Base-by-base conservation (phyloP, 495 filamentous ascomycete genomes). In the Aspergillus bertholletiae region DNA sequence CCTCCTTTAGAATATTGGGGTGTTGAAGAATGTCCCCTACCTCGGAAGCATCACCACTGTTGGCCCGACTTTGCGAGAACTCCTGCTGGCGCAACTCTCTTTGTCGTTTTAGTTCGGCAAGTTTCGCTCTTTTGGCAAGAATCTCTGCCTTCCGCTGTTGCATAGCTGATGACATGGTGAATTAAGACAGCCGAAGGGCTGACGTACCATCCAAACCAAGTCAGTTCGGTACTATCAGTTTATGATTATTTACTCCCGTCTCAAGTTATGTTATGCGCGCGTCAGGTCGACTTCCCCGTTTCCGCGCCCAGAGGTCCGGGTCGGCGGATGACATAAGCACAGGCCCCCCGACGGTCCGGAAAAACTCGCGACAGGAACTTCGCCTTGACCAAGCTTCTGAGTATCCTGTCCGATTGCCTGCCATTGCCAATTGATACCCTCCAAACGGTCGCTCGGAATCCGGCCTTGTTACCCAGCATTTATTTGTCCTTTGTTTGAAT, bases 61-160 rank as follows among this genome's bases (percentile, higher is more conserved):
- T 88, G 59, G 82, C 80, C 50, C 88, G 80, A 46, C 67, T 80
- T 54, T 74, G 79, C 37, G 77, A 80, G 59, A 86, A 82, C 68
- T 94, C 90, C 68, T 78, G 87, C 56, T 85, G 82, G 46, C 92
- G 80, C 43, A 91, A 76, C 69, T 93, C 89, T 58, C 92, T 84
- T 66, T 96, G 92, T 53, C 89, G 84, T 72, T 96, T 96, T 59
- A 99, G 81, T 79, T 97, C 95, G 24, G 87, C 92, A 60, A 99
- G 90, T 77, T 88, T 96, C 27, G 91, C 92, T 75, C 86, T 87
- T 74, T 97, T 99, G 57, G 88, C 90, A 43, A 90, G 74, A 62
- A 99, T 95, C 75, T 97, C 94, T 75, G 94, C 91, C 74, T 87
- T 87, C 57, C 92, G 86, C 77, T 90, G 85, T 74, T 92, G 88